phyloP scores from a whole-genome alignment of 176 grass and related monocot species.

The Aegilops speltoides region DNA sequence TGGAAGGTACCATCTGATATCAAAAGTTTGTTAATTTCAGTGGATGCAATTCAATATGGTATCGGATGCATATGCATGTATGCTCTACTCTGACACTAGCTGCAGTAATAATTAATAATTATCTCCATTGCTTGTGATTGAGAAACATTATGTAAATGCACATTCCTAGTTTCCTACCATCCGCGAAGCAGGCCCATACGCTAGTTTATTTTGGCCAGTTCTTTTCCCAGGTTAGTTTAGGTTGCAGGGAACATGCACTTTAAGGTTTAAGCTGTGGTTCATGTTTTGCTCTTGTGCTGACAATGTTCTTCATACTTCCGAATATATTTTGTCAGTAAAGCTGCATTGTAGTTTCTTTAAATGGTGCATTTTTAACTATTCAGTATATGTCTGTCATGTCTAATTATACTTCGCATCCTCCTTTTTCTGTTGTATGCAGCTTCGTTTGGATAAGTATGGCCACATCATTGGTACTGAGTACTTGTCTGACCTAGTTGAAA shows the following conservation, averaged over 20 bases:
- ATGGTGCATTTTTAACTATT: slow-evolving; percentile 6
- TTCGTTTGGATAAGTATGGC: slow-evolving; percentile 74
- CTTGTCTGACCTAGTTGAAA: slow-evolving; percentile 96
- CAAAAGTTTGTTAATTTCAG: slow-evolving; percentile 8
- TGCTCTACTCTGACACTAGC: background rate
- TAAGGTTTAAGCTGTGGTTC: slow-evolving; percentile 14
- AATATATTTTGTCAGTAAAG: slow-evolving; percentile 2
- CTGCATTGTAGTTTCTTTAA: background rate
- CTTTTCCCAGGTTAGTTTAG: slow-evolving; percentile 17
- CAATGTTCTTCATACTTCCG: background rate
- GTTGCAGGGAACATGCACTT: background rate
- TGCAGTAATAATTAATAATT: slow-evolving; percentile 20
- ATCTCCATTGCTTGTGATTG: background rate
- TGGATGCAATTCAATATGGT: background rate
- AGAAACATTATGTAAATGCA: slow-evolving; percentile 6
- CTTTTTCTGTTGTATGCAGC: slow-evolving; percentile 51
- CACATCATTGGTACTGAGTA: slow-evolving; percentile 84
- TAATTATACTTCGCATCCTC: slow-evolving; percentile 34
- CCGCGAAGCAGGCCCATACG: background rate
- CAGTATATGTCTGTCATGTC: background rate
- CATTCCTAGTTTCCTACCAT: background rate
- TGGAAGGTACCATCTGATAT: slow-evolving; percentile 75
- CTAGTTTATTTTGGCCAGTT: background rate
- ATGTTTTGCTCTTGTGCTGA: slow-evolving; percentile 8
- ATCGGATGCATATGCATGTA: background rate